A percentile compares a stretch with the other conserved stretches of the same genome.
Conservation (phyloP, 2,329 filamentous ascomycete genomes). For the Ophioceras dolichostomum region DNA sequence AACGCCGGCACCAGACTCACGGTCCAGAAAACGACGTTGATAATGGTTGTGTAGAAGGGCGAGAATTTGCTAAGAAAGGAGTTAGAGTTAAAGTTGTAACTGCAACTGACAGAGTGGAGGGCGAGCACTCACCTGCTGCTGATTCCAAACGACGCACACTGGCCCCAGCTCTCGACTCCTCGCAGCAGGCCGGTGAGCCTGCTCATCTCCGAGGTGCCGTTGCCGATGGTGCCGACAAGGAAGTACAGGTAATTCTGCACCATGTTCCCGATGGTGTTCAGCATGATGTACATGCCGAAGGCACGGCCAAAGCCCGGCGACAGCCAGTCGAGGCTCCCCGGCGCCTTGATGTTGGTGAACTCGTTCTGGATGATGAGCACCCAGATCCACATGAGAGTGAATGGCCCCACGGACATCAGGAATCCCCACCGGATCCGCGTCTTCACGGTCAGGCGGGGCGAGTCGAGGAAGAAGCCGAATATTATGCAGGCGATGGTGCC, state of each 20-base stretch:
- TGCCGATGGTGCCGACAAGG: slow-evolving; percentile 22
- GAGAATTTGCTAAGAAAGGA: slow-evolving; percentile 9
- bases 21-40: slow-evolving; percentile 12
- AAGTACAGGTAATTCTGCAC: slow-evolving; percentile 65
- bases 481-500: slow-evolving; percentile 54
- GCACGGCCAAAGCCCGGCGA: slow-evolving; percentile 50
- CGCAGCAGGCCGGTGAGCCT: slow-evolving; percentile 9
- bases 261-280: slow-evolving; percentile 44
- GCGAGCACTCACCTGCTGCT: slow-evolving; percentile 6
- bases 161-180: slow-evolving; percentile 12
- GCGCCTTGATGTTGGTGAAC: slow-evolving; percentile 41
- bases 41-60: slow-evolving; percentile 12
- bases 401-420: slow-evolving; percentile 25
- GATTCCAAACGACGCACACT: slow-evolving; percentile 12
- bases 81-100: neutral
- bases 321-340: slow-evolving; percentile 51
- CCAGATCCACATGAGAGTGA: slow-evolving; percentile 58
- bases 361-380: slow-evolving; percentile 51
- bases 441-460: slow-evolving; percentile 38
- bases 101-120: neutral
- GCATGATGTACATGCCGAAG: slow-evolving; percentile 56
- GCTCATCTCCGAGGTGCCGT: slow-evolving; percentile 10
- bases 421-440: slow-evolving; percentile 43
- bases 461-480: slow-evolving; percentile 51
- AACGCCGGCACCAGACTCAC: slow-evolving; percentile 10